Base-by-base conservation (phyloP, 2,329 filamentous ascomycete species). In the Pseudofabraea citricarpa region DNA sequence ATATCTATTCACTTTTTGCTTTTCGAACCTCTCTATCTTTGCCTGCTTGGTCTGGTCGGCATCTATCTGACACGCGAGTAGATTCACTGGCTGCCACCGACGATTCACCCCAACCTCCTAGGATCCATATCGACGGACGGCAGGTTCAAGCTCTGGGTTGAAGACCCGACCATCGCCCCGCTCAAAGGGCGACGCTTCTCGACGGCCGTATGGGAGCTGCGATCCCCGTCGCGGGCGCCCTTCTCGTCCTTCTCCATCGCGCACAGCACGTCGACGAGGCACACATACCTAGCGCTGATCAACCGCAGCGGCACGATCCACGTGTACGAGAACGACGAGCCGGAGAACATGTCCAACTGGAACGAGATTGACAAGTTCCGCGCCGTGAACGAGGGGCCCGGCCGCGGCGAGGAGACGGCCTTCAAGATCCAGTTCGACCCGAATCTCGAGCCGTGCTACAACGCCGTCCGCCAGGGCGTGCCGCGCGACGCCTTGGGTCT, bases 51-150 rank as follows among this genome's bases (percentile, higher is more conserved):
- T 12, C 45, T 36, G 21, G 22, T 22, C 43, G 33, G 37, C 40
- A 43, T 18, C 45, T 35, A 10, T n/a, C 22, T 41, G 49, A 56
- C 52, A 48, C 49, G 50, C 46, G 27, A 36, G 38, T 59, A 91
- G 87, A 82, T 95, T 43, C 88, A 93, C 73, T 97, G 91, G 90
- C 87, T 95, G 45, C 88, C 90, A 1, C 87, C 90, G 0, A 91
- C 87, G 50, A 83, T 93, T 47, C 93, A 93, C 54, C 89, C 80
- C 27, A 82, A 93, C 60, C 79, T 95, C 56, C 73, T 97, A 54
- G 90, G 85, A 44, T 95, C 87, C 42, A 85, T 96, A 47, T 89
- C 87, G 50, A 86, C 91, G 58, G 91, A 96, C 57, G 88, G 91
- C 58, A 83, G 84, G 63, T 89, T 94, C 71, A 88, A 90, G 62